Conservation (phyloP, 192 early-diverging fungal genomes). For the Coemansia sp. region DNA sequence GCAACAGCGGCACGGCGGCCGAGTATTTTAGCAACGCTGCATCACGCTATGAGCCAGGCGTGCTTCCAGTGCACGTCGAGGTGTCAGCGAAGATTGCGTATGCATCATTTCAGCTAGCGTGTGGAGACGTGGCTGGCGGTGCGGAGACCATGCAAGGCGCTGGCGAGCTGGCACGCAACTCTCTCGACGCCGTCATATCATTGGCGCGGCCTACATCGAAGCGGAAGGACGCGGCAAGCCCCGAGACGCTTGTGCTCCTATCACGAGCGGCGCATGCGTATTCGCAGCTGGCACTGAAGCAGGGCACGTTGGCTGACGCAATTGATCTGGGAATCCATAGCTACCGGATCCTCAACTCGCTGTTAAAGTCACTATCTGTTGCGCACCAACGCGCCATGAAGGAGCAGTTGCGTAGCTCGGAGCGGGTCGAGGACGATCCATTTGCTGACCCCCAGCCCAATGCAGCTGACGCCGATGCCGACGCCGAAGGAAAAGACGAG, state of each 20-base stretch:
- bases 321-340: slow-evolving; percentile 39
- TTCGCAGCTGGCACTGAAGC: slow-evolving; percentile 31
- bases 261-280: slow-evolving; percentile 23
- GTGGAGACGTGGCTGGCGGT: slow-evolving; percentile 12
- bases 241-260: slow-evolving; percentile 27
- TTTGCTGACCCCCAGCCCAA: slow-evolving; percentile 9
- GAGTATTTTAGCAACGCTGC: slow-evolving; percentile 15
- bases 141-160: slow-evolving; percentile 15
- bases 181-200: slow-evolving; percentile 7
- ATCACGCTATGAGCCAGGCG: slow-evolving; percentile 24
- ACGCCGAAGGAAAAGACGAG: slow-evolving; percentile 10
- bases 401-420: background rate
- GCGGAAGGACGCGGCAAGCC: slow-evolving; percentile 7
- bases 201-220: background rate
- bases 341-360: slow-evolving; percentile 36
- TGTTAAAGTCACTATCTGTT: slow-evolving; percentile 22
- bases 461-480: background rate
- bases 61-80: slow-evolving; percentile 27
- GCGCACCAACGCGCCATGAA: slow-evolving; percentile 2
- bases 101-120: slow-evolving; percentile 21
- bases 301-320: slow-evolving; percentile 35
- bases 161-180: slow-evolving; percentile 3
- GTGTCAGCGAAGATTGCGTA: slow-evolving; percentile 21
- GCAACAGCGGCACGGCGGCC: slow-evolving; percentile 6
- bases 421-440: slow-evolving; percentile 23